Evolutionary conservation across 768 basidiomycete species (phyloP).

Genomic region (Saitozyma podzolica): DNA sequence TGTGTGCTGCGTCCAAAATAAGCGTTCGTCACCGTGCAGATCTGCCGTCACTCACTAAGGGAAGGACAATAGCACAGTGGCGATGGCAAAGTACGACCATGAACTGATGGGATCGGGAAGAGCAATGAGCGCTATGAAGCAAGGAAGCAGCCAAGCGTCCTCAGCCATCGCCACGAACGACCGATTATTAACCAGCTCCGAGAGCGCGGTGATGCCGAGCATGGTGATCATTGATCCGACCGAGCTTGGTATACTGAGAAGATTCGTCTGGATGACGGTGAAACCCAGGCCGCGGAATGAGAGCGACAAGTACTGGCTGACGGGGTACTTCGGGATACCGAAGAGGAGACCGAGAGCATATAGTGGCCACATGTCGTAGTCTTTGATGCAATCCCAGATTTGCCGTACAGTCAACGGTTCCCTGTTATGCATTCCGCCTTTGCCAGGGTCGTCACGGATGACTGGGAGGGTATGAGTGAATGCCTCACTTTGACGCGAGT

Average conservation of each 20-base stretch:
- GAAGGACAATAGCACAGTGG: conserved; percentile 46
- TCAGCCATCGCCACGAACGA: conserved; percentile 35
- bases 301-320: conserved; percentile 43
- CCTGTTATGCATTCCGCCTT: conserved; percentile 41
- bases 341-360: conserved; percentile 50
- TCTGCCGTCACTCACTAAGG: conserved; percentile 47
- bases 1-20: conserved; percentile 39
- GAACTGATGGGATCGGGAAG: conserved; percentile 23
- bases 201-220: conserved; percentile 21
- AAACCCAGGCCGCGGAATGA: conserved; percentile 48
- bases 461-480: too few species aligned
- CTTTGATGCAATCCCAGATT: conserved; percentile 39
- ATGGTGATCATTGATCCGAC: conserved; percentile 45
- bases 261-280: conserved; percentile 46
- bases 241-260: conserved; percentile 47
- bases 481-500: too few species aligned
- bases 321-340: conserved; percentile 42
- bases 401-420: conserved; percentile 39
- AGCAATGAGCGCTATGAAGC: conserved; percentile 42
- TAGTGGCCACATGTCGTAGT: conserved; percentile 50
- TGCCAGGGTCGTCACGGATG: conserved; percentile 30
- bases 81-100: conserved; percentile 49
- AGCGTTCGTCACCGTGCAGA: too few species aligned
- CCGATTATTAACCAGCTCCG: conserved; percentile 28
- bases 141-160: conserved; percentile 49